Percentiles rank a stretch among this genome's conserved stretches.
phyloP scores from a whole-genome alignment of 2,329 filamentous ascomycete species.

The Alternaria atra region DNA sequence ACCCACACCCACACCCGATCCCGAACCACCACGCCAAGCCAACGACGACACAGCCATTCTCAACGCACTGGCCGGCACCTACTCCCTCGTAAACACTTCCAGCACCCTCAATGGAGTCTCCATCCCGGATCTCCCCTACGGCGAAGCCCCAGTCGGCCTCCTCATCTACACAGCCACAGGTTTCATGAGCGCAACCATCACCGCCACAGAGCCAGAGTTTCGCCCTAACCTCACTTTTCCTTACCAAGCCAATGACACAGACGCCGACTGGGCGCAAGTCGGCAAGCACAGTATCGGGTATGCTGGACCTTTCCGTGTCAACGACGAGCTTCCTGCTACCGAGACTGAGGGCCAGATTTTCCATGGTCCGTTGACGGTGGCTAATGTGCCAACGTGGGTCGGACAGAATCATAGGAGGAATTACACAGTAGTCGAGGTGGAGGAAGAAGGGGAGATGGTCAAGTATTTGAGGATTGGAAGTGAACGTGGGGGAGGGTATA shows the following conservation, averaged over 20 bases:
- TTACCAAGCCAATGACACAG: constrained; percentile 27
- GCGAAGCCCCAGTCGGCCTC: constrained; percentile 33
- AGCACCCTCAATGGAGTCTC: constrained; percentile 29
- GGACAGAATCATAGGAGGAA: constrained; percentile 33
- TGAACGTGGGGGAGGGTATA: constrained; percentile 32
- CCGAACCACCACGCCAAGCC: not conserved
- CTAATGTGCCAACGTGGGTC: constrained; percentile 38
- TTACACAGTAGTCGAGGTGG: constrained; percentile 30
- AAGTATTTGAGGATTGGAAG: constrained; percentile 35
- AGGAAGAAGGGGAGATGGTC: constrained; percentile 16
- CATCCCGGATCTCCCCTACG: constrained; percentile 35
- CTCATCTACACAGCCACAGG: constrained; percentile 37
- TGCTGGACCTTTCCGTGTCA: constrained; percentile 34
- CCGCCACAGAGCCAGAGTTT: constrained; percentile 32
- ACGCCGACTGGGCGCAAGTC: constrained; percentile 41
- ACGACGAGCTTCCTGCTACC: constrained; percentile 23
- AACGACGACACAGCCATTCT: constrained; percentile 17
- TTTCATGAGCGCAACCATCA: constrained; percentile 42
- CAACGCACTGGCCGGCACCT: constrained; percentile 33
- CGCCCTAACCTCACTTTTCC: constrained; percentile 38
- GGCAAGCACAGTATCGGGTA: constrained; percentile 42
- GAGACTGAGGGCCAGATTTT: constrained; percentile 34
- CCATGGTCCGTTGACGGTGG: constrained; percentile 37
- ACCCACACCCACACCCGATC: not conserved
- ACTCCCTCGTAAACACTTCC: constrained; percentile 37